Evolutionary conservation across 225 moss, liverwort and hornwort species (phyloP), one percentile per base, ranked within the genome.

Genomic region (Rhytidiadelphus loreus): DNA sequence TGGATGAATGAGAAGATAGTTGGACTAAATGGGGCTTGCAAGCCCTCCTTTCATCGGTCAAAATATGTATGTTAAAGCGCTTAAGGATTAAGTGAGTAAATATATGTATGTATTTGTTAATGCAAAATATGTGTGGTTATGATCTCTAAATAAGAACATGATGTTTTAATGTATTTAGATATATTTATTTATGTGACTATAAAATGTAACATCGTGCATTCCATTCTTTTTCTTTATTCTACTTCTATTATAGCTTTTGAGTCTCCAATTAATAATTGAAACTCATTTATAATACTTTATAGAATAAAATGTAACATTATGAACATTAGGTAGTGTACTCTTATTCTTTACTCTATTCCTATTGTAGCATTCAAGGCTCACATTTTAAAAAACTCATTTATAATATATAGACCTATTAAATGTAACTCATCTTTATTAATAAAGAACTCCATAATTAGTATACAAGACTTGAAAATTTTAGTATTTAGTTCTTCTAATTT

Each of bases 321-420:
- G 13, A 52, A 52, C 5, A 50, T 22, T 22, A 52, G 14, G 2
- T 33, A 33, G 44, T 28, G 10, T 75, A 76, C 2, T 7, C 4
- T 46, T 46, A 19, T 33, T 50, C 20, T 35, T 50, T 12, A 50
- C 2, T 50, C 0, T 35, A 35, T 1, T 33, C 2, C 13, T 13
- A 50, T 5, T 52, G 4, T 16, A 52, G 52, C 7, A 77, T 14
- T 23, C 0, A 0, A 53, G 18, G 3, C 8, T 35, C 2, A 32
- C 3, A 19, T 8, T 30, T 35, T 23, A 0, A 52, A 50, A 50
- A 52, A 14, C 0, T 35, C 14, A 53, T 76, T 53, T 8, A 35
- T 23, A 14, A 8, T 8, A 13, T 52, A 12, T 21, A 22, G 3
- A 52, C 3, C 5, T 22, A 21, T 21, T 20, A 21, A 76, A 35